A percentile compares a stretch with the other conserved stretches of the same genome.
Evolutionary conservation across 2,329 filamentous ascomycete genomes (phyloP).

Genomic region (Diaporthe amygdali): DNA sequence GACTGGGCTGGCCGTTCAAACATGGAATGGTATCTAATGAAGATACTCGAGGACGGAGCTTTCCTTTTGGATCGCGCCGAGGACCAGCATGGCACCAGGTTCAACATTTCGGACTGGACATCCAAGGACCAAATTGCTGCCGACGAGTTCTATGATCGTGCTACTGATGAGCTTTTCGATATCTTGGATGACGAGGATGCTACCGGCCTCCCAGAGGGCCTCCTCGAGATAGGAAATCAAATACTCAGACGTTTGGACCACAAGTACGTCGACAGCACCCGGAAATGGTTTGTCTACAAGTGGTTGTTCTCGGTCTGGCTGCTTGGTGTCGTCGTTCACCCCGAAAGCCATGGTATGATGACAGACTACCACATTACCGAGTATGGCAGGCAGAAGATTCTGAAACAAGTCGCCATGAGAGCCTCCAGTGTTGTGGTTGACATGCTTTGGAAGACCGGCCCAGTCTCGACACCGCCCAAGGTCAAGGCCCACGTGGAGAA

Average conservation of each 20-base stretch:
- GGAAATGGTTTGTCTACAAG: conserved; percentile 84
- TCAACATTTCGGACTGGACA: conserved; percentile 75
- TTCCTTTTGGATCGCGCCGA: conserved; percentile 88
- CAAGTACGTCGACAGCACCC: conserved; percentile 74
- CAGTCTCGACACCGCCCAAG: conserved; percentile 65
- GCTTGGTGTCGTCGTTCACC: conserved; percentile 82
- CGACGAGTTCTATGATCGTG: conserved; percentile 86
- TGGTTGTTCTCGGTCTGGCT: conserved; percentile 94
- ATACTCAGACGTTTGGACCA: conserved; percentile 79
- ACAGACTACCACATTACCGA: conserved; percentile 92
- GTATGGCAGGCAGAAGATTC: conserved; percentile 82
- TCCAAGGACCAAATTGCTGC: conserved; percentile 81
- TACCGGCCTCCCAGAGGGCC: conserved; percentile 84
- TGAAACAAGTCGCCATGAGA: conserved; percentile 79
- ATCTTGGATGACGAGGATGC: conserved; percentile 84
- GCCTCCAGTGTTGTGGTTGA: conserved; percentile 82
- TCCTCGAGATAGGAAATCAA: conserved; percentile 83
- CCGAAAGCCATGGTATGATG: conserved; percentile 81
- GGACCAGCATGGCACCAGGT: conserved; percentile 74
- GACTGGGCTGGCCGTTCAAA: conserved; percentile 90
- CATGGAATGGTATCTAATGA: conserved; percentile 94
- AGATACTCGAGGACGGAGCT: conserved; percentile 89
- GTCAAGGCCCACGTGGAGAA: conserved; percentile 74
- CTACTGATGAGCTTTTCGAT: conserved; percentile 81
- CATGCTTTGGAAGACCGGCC: conserved; percentile 72